Conservation (phyloP, 768 basidiomycete genomes). For the Amanita rubescens region DNA sequence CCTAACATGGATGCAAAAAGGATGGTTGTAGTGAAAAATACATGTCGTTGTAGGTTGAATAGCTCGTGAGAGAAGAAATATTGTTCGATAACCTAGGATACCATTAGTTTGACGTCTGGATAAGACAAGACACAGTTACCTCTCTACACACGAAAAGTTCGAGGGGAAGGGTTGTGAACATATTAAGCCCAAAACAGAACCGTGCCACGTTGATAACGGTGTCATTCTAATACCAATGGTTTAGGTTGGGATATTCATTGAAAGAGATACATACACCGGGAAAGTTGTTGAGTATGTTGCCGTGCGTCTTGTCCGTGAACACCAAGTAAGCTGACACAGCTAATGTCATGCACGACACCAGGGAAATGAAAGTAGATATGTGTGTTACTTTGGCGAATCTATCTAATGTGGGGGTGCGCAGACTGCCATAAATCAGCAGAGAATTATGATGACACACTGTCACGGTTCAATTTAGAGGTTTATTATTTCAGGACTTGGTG, state of each 20-base stretch:
- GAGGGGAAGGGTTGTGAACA: slow-evolving; percentile 96
- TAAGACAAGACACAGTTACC: slow-evolving; percentile 30
- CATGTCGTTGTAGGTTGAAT: slow-evolving; percentile 76
- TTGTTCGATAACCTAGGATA: slow-evolving; percentile 78
- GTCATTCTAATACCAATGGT: slow-evolving; percentile 44
- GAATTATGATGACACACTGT: slow-evolving; percentile 96
- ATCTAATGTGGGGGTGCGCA: slow-evolving; percentile 90
- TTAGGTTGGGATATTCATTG: neutral
- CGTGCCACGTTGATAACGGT: slow-evolving; percentile 93
- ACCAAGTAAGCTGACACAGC: slow-evolving; percentile 82
- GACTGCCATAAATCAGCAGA: slow-evolving; percentile 88
- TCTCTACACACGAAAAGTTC: slow-evolving; percentile 98
- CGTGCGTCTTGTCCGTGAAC: slow-evolving; percentile 86
- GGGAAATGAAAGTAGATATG: slow-evolving; percentile 76
- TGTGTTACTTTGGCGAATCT: slow-evolving; percentile 91
- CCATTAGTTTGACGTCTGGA: neutral
- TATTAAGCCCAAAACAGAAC: slow-evolving; percentile 90
- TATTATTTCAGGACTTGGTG: neutral
- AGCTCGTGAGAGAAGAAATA: slow-evolving; percentile 88
- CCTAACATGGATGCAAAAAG: slow-evolving; percentile 77
- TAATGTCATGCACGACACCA: slow-evolving; percentile 79
- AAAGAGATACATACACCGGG: slow-evolving; percentile 42
- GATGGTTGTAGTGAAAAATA: slow-evolving; percentile 86
- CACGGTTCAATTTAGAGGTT: neutral
- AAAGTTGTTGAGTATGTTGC: slow-evolving; percentile 98